A percentile compares a stretch with the other conserved stretches of the same genome.
These are phyloP conservation scores for Paraphoma chrysanthemicola DNA, from an alignment of 2,329 filamentous ascomycete genomes.

Conservation along the genomic window DNA sequence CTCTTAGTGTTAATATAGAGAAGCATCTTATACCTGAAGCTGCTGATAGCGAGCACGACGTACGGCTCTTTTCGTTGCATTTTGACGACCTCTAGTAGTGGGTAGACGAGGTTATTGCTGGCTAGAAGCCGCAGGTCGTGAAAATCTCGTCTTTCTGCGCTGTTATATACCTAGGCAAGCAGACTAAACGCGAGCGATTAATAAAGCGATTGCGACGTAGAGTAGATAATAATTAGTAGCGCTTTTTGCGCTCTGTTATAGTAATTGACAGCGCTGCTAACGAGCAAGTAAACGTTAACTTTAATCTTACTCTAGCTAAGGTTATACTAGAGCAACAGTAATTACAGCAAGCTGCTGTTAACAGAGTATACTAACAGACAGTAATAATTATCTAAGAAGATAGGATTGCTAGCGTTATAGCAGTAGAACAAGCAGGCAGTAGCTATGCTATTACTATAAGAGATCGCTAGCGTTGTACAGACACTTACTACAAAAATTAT, in stretches of 20 bases:
- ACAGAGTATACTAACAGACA: not conserved
- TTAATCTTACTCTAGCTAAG: not conserved
- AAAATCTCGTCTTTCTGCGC: not conserved
- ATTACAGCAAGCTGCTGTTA: not conserved
- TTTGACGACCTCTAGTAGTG: not conserved
- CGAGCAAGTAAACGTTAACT: not conserved
- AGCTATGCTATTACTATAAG: not conserved
- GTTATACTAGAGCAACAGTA: not conserved
- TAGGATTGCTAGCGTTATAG: not conserved
- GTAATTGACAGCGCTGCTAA: not conserved
- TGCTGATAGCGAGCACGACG: not conserved
- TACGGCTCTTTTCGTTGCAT: not conserved
- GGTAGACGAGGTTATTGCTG: not conserved
- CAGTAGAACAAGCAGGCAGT: not conserved
- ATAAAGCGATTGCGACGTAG: not conserved
- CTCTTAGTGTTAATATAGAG: not conserved
- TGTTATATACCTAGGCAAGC: not conserved
- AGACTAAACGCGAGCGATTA: not conserved
- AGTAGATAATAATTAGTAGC: not conserved
- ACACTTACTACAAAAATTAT: not conserved
- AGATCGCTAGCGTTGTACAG: not conserved
- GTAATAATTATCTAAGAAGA: not conserved
- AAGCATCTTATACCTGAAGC: not conserved
- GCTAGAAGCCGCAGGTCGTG: not conserved
- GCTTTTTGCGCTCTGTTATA: not conserved